Evolutionary conservation across 1,284 basidiomycete species (phyloP), one percentile per base, ranked within the genome.

Genomic region (Vanrija sp.): DNA sequence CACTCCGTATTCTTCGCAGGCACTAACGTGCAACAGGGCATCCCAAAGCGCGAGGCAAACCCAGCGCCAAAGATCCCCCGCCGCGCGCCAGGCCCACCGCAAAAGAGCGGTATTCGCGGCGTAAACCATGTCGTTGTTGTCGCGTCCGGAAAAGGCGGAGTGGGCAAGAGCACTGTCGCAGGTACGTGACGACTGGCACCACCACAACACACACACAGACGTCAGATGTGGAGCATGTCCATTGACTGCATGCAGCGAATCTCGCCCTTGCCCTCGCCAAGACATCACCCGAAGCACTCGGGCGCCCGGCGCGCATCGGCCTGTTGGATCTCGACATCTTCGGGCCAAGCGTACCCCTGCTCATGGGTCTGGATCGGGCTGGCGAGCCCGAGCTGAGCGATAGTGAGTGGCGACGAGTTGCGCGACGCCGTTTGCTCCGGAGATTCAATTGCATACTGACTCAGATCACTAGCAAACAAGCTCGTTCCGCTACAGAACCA

Each of bases 251-350:
- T 34, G 14, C 68, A 89, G 90, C 87, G 18, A 96, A 95, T 67
- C 82, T 96, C 7, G 92, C 92, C 38, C 47, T 76, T 14, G 64
- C 70, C 2, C 60, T 76, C 1, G 58, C 76, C 2, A 61, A 68
- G 28, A 74, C 79, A 71, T 50, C 78, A 81, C 52, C 83, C 10
- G 34, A 34, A 15, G 34, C 16, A 3, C 51, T 67, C 14, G 48
- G 53, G 19, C 56, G 65, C 38, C 49, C 67, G n/a, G 73, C 75
- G 3, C 62, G 88, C 15, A 84, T 98, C 2, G 95, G 96, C 0
- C 78, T 98, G 14, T 81, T 98, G 0, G 95, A 98, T 75, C 82
- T 98, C 6, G 95, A 98, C 75, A 86, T 98, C 51, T 98, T 97
- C 67, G 95, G 95, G 0, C 95, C 95, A 2, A 94, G 91, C 3